A percentile compares a stretch with the other conserved stretches of the same genome.
Evolutionary conservation across 768 basidiomycete species (phyloP).

Genomic region (Podaxis sp.): DNA sequence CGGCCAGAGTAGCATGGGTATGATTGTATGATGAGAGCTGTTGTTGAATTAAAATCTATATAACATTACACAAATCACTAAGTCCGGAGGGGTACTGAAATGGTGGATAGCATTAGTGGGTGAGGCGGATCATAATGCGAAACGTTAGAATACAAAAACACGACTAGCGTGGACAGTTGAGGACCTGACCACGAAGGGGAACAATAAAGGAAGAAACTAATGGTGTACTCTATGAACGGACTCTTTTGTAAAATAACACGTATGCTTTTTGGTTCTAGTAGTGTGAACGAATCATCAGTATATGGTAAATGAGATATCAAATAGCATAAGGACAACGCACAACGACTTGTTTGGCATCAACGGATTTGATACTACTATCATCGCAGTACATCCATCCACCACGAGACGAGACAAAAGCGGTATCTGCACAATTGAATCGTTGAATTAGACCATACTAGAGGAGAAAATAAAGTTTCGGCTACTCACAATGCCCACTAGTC

Average conservation of each 20-base stretch:
- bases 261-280: constrained; percentile 59
- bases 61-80: constrained; percentile 9
- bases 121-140: constrained; percentile 17
- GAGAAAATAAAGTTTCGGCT: constrained; percentile 10
- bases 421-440: constrained; percentile 50
- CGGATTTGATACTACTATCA: constrained; percentile 79
- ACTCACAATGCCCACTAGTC: constrained; percentile 92
- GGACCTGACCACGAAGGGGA: constrained; percentile 4
- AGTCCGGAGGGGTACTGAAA: background rate
- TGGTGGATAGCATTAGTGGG: background rate
- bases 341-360: constrained; percentile 77
- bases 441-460: background rate
- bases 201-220: background rate
- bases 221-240: constrained; percentile 37
- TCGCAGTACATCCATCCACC: constrained; percentile 93
- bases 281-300: constrained; percentile 9
- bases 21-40: constrained; percentile 29
- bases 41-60: constrained; percentile 17
- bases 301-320: background rate
- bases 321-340: constrained; percentile 39
- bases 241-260: constrained; percentile 77
- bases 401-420: constrained; percentile 83
- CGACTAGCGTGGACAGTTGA: constrained; percentile 9
- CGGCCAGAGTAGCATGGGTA: constrained; percentile 25
- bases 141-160: constrained; percentile 29